Evolutionary conservation across 345 rosid genomes (phyloP).

Genomic region (Gossypium raimondii): DNA sequence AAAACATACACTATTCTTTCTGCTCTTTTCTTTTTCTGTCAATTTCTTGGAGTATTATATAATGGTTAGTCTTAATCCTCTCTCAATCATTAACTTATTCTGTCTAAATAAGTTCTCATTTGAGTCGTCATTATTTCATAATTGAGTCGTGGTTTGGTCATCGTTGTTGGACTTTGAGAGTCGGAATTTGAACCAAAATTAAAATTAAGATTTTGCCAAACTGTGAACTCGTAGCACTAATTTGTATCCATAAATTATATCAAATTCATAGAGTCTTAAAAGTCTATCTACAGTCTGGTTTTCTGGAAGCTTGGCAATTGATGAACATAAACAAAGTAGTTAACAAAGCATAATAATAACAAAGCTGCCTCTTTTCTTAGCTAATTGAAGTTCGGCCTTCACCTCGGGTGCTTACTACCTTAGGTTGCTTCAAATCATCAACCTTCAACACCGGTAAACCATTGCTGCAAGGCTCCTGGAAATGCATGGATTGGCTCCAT

Average conservation of each 20-base stretch:
- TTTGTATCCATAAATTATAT: background rate
- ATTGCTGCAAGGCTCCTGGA: constrained; percentile 20
- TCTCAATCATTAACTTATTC: no score
- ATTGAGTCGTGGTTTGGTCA: background rate
- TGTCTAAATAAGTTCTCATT: no score
- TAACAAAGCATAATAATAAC: background rate
- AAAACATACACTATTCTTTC: background rate
- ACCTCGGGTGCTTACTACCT: constrained; percentile 11
- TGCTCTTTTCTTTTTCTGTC: no score
- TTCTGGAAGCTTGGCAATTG: constrained; percentile 6
- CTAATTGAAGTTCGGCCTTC: constrained; percentile 27
- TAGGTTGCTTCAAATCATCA: constrained; percentile 13
- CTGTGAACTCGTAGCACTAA: background rate
- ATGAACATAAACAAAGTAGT: constrained; percentile 11
- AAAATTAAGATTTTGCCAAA: background rate
- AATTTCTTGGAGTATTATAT: no score
- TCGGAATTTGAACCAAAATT: background rate
- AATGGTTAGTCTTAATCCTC: no score
- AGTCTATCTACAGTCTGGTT: constrained; percentile 32
- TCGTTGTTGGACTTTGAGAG: background rate
- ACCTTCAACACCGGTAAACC: constrained; percentile 19
- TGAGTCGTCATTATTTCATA: background rate
- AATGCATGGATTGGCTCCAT: constrained; percentile 28
- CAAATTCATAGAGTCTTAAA: constrained; percentile 8
- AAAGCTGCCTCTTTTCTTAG: constrained; percentile 14